Evolutionary conservation across 1,284 basidiomycete species (phyloP), one percentile per base, ranked within the genome.

Genomic region (Hypsizygus ulmarius): DNA sequence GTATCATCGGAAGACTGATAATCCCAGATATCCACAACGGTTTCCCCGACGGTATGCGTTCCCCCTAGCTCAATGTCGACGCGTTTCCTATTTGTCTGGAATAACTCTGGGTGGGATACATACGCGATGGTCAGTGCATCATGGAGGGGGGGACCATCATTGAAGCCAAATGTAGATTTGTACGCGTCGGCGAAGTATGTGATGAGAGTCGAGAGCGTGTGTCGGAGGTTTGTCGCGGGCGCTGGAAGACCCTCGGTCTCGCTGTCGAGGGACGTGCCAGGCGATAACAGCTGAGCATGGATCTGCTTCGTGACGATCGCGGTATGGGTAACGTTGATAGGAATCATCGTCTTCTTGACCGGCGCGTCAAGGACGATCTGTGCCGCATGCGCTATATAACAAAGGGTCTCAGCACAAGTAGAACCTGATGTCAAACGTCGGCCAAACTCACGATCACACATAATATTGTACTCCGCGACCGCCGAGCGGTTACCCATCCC

Each of bases 311-410:
- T 85, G 38, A 89, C 79, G 54, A 93, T 87, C 1, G 85, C 87
- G 2, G 79, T 85, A 62, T 93, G 90, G 2, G 90, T 90, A 14
- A 91, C 84, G 58, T 93, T 93, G 55, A 93, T 77, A 0, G 90
- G 89, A 11, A 93, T 77, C 87, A 91, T 90, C 9, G 66, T 87
- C 68, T 56, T 72, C 58, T 68, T 73, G 1, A 72, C 66, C 9
- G 71, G 68, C 4, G 64, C 64, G 48, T 77, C 64, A 36, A 93
- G 72, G 3, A 92, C 84, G 44, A 93, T 90, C 56, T 90, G 87
- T 1, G 84, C 78, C 1, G 90, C 87, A 64, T 91, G 87, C 10
- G 87, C 86, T 89, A 55, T 16, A 46, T 37, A 44, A 36, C 5
- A 44, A 18, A 30, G 53, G 36, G 35, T 30, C 19, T 43, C 11